Evolutionary conservation across 2,329 filamentous ascomycete species (phyloP).

Genomic region (Calonectria crousiana): DNA sequence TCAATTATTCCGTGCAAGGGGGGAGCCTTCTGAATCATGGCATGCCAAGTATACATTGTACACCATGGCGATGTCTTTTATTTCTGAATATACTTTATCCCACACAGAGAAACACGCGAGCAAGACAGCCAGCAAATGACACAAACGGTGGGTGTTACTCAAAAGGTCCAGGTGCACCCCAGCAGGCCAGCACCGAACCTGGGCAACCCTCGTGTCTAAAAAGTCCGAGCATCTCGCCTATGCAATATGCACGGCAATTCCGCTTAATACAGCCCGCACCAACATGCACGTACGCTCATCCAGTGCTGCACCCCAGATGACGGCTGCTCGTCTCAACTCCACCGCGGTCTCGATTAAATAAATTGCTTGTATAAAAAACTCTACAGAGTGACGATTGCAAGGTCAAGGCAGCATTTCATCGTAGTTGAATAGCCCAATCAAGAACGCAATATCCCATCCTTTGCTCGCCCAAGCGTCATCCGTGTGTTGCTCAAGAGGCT

Average conservation of each 20-base stretch:
- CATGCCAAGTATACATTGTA: not conserved
- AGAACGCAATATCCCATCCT: not conserved
- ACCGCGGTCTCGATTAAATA: constrained; percentile 38
- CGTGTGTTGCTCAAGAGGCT: constrained; percentile 1
- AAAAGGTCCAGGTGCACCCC: constrained; percentile 10
- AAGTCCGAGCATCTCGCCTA: constrained; percentile 3
- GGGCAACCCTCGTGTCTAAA: constrained; percentile 8
- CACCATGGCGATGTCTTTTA: not conserved
- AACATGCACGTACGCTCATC: constrained; percentile 26
- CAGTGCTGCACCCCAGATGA: constrained; percentile 42
- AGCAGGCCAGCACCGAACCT: constrained; percentile 3
- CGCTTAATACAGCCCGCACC: constrained; percentile 20
- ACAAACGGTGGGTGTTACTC: constrained; percentile 12
- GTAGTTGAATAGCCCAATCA: not conserved
- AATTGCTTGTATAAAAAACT: not conserved
- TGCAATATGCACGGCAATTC: constrained; percentile 33
- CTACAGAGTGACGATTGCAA: not conserved
- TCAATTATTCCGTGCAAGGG: constrained; percentile 21
- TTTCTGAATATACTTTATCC: constrained; percentile 4
- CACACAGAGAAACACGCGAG: constrained; percentile 11
- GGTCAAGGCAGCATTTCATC: not conserved
- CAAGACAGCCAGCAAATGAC: constrained; percentile 7
- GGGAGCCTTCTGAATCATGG: not conserved
- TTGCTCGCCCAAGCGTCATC: constrained; percentile 5
- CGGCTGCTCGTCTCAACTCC: constrained; percentile 30